Percentiles rank a stretch among this genome's conserved stretches.
phyloP scores from a whole-genome alignment of 139 green algal species.

The Trebouxia sp. region DNA sequence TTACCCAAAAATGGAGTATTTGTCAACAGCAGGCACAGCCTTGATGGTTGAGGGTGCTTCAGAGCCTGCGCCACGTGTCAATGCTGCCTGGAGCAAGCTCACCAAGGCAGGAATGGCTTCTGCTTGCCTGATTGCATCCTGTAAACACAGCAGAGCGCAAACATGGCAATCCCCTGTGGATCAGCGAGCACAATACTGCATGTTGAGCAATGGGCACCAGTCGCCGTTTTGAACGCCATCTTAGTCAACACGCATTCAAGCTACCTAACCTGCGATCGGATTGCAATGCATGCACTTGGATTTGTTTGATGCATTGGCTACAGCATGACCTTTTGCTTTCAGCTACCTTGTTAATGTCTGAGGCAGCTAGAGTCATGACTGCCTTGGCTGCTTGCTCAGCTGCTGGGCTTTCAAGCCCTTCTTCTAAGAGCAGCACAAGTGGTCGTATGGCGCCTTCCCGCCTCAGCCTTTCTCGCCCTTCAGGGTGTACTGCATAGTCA shows the following conservation, averaged over 20 bases:
- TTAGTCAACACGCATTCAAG: too few relatives aligned
- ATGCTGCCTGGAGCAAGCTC: background rate
- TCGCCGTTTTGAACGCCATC: too few relatives aligned
- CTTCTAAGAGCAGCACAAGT: conserved; percentile 1
- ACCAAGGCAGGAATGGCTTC: conserved; percentile 19
- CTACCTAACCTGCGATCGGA: too few relatives aligned
- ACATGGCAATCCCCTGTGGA: background rate
- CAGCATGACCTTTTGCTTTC: background rate
- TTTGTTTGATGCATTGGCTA: too few relatives aligned
- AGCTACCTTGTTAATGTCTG: conserved; percentile 27
- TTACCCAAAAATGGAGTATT: conserved; percentile 4
- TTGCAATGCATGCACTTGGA: too few relatives aligned
- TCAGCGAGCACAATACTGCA: background rate
- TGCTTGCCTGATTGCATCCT: conserved; percentile 28
- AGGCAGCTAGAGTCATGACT: conserved; percentile 18
- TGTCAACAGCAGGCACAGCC: background rate
- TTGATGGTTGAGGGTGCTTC: background rate
- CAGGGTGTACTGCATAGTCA: conserved; percentile 5
- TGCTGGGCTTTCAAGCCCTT: conserved; percentile 8
- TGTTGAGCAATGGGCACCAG: too few relatives aligned
- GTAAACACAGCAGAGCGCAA: background rate
- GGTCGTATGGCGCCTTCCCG: conserved; percentile 9
- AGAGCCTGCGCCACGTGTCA: background rate
- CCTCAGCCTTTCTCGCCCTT: conserved; percentile 10
- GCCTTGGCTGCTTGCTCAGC: conserved; percentile 26